Conservation (phyloP, 202 grass and related monocot species). For the Eragrostis tef region DNA sequence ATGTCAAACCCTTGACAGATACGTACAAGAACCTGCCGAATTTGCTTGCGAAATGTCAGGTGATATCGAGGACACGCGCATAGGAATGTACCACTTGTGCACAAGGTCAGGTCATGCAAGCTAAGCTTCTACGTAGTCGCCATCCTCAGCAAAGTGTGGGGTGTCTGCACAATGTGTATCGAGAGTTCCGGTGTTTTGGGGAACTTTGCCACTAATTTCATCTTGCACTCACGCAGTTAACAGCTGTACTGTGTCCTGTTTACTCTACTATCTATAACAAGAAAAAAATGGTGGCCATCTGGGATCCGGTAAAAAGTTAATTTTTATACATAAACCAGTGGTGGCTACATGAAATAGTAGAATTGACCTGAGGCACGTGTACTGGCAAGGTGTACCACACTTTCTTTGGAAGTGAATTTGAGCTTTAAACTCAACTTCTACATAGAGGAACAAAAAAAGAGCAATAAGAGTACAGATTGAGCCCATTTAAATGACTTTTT, state of each 20-base stretch:
- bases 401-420: too few species aligned
- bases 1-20: slow-evolving; percentile 19
- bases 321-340: too few species aligned
- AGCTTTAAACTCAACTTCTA: too few species aligned
- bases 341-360: too few species aligned
- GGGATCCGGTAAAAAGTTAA: too few species aligned
- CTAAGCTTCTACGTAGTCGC: slow-evolving; percentile 8
- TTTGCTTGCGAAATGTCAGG: background rate
- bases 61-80: slow-evolving; percentile 27
- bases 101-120: slow-evolving; percentile 14
- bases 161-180: background rate
- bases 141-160: background rate
- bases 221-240: background rate
- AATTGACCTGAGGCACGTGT: too few species aligned
- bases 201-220: background rate
- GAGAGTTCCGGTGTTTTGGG: background rate
- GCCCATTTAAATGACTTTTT: too few species aligned
- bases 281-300: too few species aligned
- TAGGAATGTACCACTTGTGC: slow-evolving; percentile 25
- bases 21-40: slow-evolving; percentile 18
- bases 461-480: too few species aligned
- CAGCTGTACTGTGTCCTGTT: background rate
- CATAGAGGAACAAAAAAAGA: too few species aligned
- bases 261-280: too few species aligned
- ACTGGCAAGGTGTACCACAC: too few species aligned